Evolutionary conservation across 192 early-diverging fungal genomes (phyloP), one percentile per base, ranked within the genome.

Genomic region (Backusella sp.): DNA sequence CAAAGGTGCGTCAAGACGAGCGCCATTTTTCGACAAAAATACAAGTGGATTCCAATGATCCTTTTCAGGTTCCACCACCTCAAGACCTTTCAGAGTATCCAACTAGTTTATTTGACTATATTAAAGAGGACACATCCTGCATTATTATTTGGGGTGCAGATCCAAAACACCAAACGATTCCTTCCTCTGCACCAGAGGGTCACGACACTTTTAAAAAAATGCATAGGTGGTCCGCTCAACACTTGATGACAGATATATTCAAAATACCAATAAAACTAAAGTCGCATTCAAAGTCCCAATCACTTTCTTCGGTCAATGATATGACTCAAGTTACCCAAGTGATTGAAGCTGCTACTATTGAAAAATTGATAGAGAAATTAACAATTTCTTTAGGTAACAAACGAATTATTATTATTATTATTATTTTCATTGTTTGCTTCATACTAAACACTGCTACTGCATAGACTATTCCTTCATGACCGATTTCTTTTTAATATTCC

Each of bases 401-500:
- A 62, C 9, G 23, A 21, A 19, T 19, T n/a, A 19, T 19, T 49
- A 19, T 19, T 9, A 37, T 37, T 37, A 7, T 8, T 37, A 37
- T 37, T 37, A 37, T 39, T 39, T 39, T 39, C 7, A 39, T 39
- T 39, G 37, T 39, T 9, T 39, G 37, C 11, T 39, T 39, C 37
- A 11, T 39, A 39, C 37, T 39, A 12, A 39, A 39, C 37, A 39
- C 37, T 11, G 37, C 37, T 39, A 32, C 53, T 30, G 66, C 11
- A 12, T 73, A 86, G 89, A 90, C 52, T 89, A 90, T 75, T 83
- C 80, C 6, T 88, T 89, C 37, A 77, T 90, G 70, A 89, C 89
- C 28, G 89, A 90, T 68, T 90, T 90, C 66, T 90, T 90, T 75
- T 75, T 90, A 35, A 89, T 86, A 32, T 90, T 86, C 41, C 86